Conservation (phyloP, 2,329 filamentous ascomycete species). For the Xylariaceae sp. region DNA sequence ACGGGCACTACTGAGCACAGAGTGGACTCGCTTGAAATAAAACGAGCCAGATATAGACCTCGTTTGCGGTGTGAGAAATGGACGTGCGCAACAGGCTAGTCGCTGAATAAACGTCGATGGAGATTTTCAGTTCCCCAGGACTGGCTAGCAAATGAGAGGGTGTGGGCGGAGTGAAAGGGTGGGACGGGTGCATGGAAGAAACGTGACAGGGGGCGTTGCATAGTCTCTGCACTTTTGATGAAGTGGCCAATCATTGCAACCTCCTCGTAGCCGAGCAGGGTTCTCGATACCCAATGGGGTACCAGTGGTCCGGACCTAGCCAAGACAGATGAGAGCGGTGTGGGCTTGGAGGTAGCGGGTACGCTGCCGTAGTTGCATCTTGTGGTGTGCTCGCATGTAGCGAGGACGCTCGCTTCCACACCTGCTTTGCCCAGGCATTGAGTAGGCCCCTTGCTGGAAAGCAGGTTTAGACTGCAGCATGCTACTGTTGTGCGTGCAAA, state of each 20-base stretch:
- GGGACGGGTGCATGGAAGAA: constrained; percentile 49
- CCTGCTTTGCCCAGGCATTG: constrained; percentile 15
- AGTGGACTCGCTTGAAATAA: background rate
- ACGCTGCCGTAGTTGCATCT: too few relatives aligned
- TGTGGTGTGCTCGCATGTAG: constrained; percentile 1
- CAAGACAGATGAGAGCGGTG: too few relatives aligned
- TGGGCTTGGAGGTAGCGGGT: too few relatives aligned
- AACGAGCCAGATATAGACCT: constrained; percentile 23
- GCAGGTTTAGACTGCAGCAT: constrained; percentile 18
- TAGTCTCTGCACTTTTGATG: constrained; percentile 45
- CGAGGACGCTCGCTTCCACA: background rate
- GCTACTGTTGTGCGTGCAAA: background rate
- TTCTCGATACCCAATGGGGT: constrained; percentile 48
- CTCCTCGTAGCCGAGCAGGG: constrained; percentile 38
- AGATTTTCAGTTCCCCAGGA: constrained; percentile 20
- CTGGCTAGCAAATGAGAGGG: too few relatives aligned
- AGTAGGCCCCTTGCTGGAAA: constrained; percentile 18
- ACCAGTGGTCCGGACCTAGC: constrained; percentile 45
- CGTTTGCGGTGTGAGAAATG: constrained; percentile 30
- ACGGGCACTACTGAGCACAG: too few relatives aligned
- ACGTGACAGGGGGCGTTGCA: constrained; percentile 42
- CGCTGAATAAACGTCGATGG: constrained; percentile 27
- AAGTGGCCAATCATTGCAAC: constrained; percentile 46
- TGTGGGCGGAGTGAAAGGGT: constrained; percentile 35
- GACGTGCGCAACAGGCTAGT: constrained; percentile 26